Evolutionary conservation across 2,329 filamentous ascomycete genomes (phyloP), one percentile per base, ranked within the genome.

Genomic region (Clonostachys rhizophaga): DNA sequence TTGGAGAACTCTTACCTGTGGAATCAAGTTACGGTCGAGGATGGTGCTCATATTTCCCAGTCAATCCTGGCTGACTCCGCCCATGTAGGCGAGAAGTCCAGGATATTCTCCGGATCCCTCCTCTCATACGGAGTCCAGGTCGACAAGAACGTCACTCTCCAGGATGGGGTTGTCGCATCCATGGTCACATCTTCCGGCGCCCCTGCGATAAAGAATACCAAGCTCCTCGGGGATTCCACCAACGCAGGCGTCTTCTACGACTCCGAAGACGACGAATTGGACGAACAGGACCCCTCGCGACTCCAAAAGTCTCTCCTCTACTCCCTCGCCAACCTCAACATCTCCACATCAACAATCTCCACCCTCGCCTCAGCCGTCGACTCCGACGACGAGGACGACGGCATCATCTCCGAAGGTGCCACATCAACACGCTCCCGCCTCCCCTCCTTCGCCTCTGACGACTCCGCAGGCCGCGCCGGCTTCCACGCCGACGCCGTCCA

Each of bases 401-500:
- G 86, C 44, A 84, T 84, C 51, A 47, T 66, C 58, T 53, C 63
- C 50, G 50, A 61, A 57, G 53, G 62, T 59, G 60, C 49, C 47
- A 62, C 50, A 53, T 68, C 55, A 58, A 87, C 84, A 2, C 75
- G 81, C 49, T 84, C 83, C 1, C 78, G 84, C 47, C 77, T 83
- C 36, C 84, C 81, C 30, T 89, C 85, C 42, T 89, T 91, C 59
- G 78, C 86, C 39, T 89, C 85, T 42, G 81, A 87, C 42, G 78
- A 84, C 55, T 89, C 86, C 1, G 81, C 83, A 14, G 68, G 66
- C 49, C 68, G 63, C 52, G 55, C 66, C 34, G 63, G 83, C 49
- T 97, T 97, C 76, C 89, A 96, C 63, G 78, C 86, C 51, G 92
- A 96, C 59, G 92, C 92, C 24, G 88, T 92, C 4, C 77, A 84